Conservation (phyloP, 352 stramenopile genomes). For the Phytophthora rubi region DNA sequence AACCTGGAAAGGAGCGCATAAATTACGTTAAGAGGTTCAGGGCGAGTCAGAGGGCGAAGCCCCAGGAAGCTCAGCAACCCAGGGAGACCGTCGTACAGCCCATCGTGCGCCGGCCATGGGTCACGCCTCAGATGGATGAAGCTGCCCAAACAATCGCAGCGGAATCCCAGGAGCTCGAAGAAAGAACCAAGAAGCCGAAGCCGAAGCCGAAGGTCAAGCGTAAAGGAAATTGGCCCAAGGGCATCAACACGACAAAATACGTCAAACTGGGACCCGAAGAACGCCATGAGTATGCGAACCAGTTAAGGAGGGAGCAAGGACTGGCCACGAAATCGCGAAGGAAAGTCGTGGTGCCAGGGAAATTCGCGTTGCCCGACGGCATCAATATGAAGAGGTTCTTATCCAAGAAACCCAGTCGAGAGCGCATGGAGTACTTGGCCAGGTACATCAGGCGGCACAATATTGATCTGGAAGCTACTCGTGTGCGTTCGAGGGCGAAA, state of each 20-base stretch:
- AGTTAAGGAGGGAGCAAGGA: conserved; percentile 15
- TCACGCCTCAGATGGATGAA: not conserved
- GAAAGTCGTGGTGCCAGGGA: not conserved
- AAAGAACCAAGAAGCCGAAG: not conserved
- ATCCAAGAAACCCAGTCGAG: conserved; percentile 1
- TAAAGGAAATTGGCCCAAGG: conserved; percentile 3
- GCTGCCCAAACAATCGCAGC: not conserved
- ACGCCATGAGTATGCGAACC: conserved; percentile 32
- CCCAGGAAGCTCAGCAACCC: not conserved
- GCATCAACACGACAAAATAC: conserved; percentile 27
- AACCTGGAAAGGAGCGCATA: conserved; percentile 33
- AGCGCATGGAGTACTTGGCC: conserved; percentile 38
- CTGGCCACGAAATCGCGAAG: not conserved
- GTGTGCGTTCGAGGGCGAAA: not conserved
- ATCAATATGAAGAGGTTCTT: conserved; percentile 8
- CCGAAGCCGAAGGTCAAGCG: not conserved
- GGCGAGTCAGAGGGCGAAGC: not conserved
- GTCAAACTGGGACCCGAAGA: conserved; percentile 22
- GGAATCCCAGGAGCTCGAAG: not conserved
- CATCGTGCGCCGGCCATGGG: not conserved
- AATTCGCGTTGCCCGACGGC: conserved; percentile 3
- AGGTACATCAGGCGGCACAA: conserved; percentile 35
- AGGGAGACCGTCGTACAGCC: not conserved
- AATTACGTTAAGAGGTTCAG: conserved; percentile 32
- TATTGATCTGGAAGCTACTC: conserved; percentile 25